Evolutionary conservation across 148 eudicot genomes (phyloP).

Genomic region (Linanthus parryae): DNA sequence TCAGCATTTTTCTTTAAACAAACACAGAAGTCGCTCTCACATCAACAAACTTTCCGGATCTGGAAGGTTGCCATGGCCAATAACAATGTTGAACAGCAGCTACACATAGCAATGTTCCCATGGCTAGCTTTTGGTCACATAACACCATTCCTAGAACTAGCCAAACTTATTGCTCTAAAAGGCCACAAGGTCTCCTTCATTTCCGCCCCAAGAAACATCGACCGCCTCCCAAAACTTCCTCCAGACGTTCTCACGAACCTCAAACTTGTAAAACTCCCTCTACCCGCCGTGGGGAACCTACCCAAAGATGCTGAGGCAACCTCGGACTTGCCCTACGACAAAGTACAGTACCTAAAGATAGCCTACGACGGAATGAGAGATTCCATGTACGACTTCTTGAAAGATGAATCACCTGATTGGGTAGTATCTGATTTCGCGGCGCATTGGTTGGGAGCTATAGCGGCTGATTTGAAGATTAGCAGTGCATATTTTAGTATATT

Average conservation of each 20-base stretch:
- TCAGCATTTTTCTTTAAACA: too few species aligned
- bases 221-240: constrained; percentile 28
- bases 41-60: too few species aligned
- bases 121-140: constrained; percentile 31
- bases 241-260: constrained; percentile 2
- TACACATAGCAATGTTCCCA: constrained; percentile 23
- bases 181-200: constrained; percentile 26
- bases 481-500: constrained; percentile 10
- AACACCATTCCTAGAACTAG: constrained; percentile 22
- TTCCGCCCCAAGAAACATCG: constrained; percentile 33
- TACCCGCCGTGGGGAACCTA: constrained; percentile 13
- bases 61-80: constrained; percentile 5
- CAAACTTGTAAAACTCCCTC: constrained; percentile 9
- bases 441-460: constrained; percentile 17
- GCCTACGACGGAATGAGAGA: constrained; percentile 25
- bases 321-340: constrained; percentile 14
- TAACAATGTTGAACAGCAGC: not conserved
- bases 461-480: constrained; percentile 11
- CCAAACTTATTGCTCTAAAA: constrained; percentile 20
- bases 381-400: constrained; percentile 11
- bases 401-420: constrained; percentile 21
- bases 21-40: too few species aligned
- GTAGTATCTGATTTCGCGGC: constrained; percentile 23
- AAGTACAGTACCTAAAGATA: constrained; percentile 18
- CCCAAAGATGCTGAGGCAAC: constrained; percentile 26